Conservation (phyloP, 2,329 filamentous ascomycete species). For the Apiospora sp. region DNA sequence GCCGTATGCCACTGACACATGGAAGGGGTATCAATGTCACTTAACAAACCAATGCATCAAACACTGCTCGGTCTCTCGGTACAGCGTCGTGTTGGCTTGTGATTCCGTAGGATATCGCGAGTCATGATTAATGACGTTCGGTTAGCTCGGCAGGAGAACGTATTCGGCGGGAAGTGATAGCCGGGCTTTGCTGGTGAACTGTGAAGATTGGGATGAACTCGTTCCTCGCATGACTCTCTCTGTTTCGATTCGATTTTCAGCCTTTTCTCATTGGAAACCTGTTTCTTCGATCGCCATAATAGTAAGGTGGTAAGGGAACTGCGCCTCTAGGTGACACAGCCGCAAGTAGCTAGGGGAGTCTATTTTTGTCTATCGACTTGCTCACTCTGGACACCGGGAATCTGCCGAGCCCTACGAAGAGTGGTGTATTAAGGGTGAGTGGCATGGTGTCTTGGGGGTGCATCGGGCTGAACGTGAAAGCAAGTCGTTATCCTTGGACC, state of each 20-base stretch:
- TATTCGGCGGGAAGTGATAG: neutral
- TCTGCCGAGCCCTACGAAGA: neutral
- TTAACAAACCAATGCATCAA: neutral
- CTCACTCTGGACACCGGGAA: neutral
- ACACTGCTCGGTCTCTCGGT: neutral
- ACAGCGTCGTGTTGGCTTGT: neutral
- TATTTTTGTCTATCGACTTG: neutral
- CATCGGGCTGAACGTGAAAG: neutral
- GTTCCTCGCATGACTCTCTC: neutral
- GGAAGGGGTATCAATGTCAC: neutral
- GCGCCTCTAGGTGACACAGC: neutral
- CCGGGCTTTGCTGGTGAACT: neutral
- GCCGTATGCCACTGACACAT: too few species aligned
- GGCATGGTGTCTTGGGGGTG: neutral
- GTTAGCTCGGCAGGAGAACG: neutral
- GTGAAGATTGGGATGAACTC: constrained; percentile 6
- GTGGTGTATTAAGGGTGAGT: constrained; percentile 3
- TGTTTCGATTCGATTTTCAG: neutral
- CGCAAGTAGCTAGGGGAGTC: neutral
- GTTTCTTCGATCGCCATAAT: neutral
- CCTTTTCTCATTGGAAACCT: neutral
- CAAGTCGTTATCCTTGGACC: neutral
- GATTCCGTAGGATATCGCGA: neutral
- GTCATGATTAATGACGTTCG: neutral
- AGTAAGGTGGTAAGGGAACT: neutral